These are phyloP conservation scores for Fragaria ananassa DNA, from an alignment of 306 rosid genomes.

Conservation along the genomic window DNA sequence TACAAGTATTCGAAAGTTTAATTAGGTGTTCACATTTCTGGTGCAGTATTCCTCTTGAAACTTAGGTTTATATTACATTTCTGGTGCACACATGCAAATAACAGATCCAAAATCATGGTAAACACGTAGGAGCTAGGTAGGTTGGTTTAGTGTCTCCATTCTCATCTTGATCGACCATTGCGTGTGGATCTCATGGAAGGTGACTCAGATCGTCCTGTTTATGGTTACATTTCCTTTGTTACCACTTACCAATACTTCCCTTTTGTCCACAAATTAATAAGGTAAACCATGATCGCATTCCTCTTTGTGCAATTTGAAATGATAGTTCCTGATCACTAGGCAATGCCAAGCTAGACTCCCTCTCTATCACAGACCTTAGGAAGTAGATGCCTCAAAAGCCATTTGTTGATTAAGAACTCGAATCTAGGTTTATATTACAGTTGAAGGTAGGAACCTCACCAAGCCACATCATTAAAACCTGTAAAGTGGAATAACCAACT, in stretches of 20 bases:
- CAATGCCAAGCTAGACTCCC: background rate
- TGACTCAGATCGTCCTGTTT: background rate
- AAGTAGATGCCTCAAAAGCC: conserved; percentile 5
- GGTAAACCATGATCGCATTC: background rate
- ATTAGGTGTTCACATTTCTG: too few species aligned
- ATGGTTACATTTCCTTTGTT: background rate
- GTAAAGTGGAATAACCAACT: conserved; percentile 34
- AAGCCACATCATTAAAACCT: conserved; percentile 37
- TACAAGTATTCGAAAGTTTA: too few species aligned
- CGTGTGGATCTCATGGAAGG: background rate
- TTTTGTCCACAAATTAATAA: conserved; percentile 4
- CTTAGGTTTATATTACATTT: background rate
- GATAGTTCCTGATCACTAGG: conserved; percentile 1
- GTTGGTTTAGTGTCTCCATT: background rate
- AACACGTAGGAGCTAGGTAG: background rate
- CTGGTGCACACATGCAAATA: background rate
- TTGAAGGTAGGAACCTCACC: conserved; percentile 23
- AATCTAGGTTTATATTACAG: conserved; percentile 30
- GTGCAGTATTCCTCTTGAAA: background rate
- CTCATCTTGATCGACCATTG: background rate
- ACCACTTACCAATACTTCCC: background rate
- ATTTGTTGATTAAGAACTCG: conserved; percentile 14
- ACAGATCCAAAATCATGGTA: background rate
- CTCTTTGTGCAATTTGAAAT: conserved; percentile 4
- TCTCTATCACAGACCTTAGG: background rate